Evolutionary conservation across 108 stramenopile genomes (phyloP).

Genomic region (Chaetoceros muelleri): DNA sequence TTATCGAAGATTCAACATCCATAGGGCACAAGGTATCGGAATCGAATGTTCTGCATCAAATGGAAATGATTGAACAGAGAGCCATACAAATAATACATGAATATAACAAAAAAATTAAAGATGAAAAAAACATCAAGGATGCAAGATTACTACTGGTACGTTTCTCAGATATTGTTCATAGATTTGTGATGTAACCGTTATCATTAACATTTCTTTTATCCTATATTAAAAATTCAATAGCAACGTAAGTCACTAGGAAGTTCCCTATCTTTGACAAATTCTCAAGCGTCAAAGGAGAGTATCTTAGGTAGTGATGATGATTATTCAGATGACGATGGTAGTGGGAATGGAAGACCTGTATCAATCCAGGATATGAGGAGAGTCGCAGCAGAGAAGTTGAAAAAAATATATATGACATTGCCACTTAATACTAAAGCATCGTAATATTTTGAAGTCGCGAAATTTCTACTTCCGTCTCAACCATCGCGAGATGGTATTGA

Average conservation of each 20-base stretch:
- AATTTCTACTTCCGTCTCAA: too few species aligned
- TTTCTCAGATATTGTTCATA: too few species aligned
- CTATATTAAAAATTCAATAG: conserved; percentile 2
- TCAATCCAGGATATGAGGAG: conserved; percentile 33
- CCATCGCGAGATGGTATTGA: too few species aligned
- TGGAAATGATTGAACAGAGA: conserved; percentile 56
- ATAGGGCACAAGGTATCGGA: conserved; percentile 49
- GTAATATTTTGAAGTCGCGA: too few species aligned
- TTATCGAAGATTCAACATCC: conserved; percentile 33
- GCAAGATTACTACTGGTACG: too few species aligned
- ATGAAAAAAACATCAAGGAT: conserved; percentile 22
- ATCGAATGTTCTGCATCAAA: conserved; percentile 52
- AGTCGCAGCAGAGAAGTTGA: conserved; percentile 18
- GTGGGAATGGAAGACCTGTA: conserved; percentile 24
- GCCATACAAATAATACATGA: conserved; percentile 45
- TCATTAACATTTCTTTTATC: too few species aligned
- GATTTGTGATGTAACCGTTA: too few species aligned
- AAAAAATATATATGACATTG: too few species aligned
- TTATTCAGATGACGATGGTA: conserved; percentile 17
- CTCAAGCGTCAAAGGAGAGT: background rate
- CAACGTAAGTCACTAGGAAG: conserved; percentile 23
- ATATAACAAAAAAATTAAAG: conserved; percentile 12
- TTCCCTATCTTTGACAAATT: conserved; percentile 11
- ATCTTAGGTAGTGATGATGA: conserved; percentile 11
- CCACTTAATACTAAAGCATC: too few species aligned